These are phyloP conservation scores for Colletotrichum paranaense DNA, from an alignment of 2,329 filamentous ascomycete genomes.

Conservation along the genomic window DNA sequence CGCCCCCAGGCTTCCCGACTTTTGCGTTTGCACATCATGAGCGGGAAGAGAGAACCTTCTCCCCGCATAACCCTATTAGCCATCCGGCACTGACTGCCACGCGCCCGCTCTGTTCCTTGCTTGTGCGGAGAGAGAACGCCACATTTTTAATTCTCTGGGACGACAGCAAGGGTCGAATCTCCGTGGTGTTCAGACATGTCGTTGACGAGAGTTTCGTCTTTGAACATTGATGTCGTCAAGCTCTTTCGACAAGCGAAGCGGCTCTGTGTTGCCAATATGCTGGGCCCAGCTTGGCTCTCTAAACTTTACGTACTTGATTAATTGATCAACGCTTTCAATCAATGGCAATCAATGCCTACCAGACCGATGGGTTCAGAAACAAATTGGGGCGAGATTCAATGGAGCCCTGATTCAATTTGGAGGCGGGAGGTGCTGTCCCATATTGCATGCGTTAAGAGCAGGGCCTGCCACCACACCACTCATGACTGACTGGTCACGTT, in stretches of 20 bases:
- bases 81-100: constrained; percentile 27
- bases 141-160: background rate
- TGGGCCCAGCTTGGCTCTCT: constrained; percentile 22
- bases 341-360: constrained; percentile 23
- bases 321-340: constrained; percentile 17
- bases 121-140: background rate
- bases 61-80: constrained; percentile 27
- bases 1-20: constrained; percentile 3
- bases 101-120: constrained; percentile 22
- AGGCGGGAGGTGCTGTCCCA: constrained; percentile 25
- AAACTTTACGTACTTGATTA: constrained; percentile 8
- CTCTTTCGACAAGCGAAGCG: constrained; percentile 45
- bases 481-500: constrained; percentile 17
- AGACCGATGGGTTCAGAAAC: background rate
- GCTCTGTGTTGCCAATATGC: constrained; percentile 41
- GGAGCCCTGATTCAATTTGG: constrained; percentile 25
- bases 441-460: constrained; percentile 18
- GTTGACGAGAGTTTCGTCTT: background rate
- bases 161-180: background rate
- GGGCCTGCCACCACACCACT: constrained; percentile 25
- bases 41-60: constrained; percentile 24
- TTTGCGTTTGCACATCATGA: constrained; percentile 2
- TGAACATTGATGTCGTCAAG: background rate
- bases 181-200: background rate
- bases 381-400: constrained; percentile 1